Evolutionary conservation across 2,329 filamentous ascomycete species (phyloP).

Genomic region (Trichoderma atrobrunneum): DNA sequence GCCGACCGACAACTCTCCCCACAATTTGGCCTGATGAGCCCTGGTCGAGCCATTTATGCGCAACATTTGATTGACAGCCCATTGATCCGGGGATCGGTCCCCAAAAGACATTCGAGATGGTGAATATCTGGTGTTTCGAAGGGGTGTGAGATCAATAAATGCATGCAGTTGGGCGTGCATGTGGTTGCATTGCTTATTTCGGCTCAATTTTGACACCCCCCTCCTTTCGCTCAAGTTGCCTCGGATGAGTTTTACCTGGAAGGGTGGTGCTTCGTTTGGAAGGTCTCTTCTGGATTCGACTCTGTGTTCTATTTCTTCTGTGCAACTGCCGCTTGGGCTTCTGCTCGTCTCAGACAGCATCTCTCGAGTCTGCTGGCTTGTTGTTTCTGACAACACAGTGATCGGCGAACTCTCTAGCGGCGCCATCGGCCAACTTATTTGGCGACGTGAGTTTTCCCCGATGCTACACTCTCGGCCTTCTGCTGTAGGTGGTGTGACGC

Average conservation of each 20-base stretch:
- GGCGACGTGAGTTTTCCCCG: conserved; percentile 10
- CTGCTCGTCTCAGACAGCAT: neutral
- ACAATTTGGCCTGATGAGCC: neutral
- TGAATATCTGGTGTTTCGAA: neutral
- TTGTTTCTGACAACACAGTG: neutral
- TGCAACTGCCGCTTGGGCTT: neutral
- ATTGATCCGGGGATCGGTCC: neutral
- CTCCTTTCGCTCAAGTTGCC: neutral
- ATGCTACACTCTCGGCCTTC: neutral
- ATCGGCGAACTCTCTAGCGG: conserved; percentile 10
- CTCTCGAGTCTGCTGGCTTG: neutral
- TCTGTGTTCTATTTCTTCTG: neutral
- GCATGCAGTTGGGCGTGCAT: neutral
- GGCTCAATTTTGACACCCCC: neutral
- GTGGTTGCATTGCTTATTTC: neutral
- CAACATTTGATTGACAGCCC: neutral
- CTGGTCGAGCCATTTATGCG: neutral
- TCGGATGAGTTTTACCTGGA: neutral
- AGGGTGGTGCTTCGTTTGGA: neutral
- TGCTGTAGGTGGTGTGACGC: conserved; percentile 1
- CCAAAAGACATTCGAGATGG: neutral
- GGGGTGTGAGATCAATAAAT: neutral
- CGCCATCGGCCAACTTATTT: conserved; percentile 3
- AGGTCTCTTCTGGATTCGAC: neutral
- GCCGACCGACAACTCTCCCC: neutral